Evolutionary conservation across 2,329 filamentous ascomycete genomes (phyloP), one percentile per base, ranked within the genome.

Genomic region (Pseudogymnoascus sp.): DNA sequence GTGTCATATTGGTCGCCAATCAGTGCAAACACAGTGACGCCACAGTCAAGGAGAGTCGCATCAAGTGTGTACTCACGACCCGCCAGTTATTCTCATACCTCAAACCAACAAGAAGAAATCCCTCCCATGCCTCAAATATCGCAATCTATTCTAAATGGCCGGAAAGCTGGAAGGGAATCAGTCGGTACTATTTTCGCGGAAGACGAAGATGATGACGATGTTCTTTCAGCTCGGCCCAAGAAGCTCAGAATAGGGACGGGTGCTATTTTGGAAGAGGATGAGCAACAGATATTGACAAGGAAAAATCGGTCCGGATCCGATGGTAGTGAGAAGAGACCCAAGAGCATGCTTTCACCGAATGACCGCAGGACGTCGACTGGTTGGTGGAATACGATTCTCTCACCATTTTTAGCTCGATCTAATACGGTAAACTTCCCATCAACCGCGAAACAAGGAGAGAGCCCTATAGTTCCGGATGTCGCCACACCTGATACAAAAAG

Each of bases 311-410:
- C 41, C 14, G 40, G 8, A 25, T 52, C 60, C 16, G 40, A 33
- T 14, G 35, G 35, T 7, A 33, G 38, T 33, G 38, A 41, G 18
- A 43, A 23, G 14, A 61, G 38, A 33, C 28, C 40, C 28, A 43
- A 14, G 40, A 60, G 33, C 18, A 60, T 38, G 33, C 58, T 60
- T 60, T 81, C 58, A 11, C 58, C 58, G 18, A 38, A 60, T 33
- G 58, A 41, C 33, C 33, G 78, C 43, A 81, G 83, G 9, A 81
- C 80, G 62, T 88, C 87, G 25, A 80, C 81, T 64, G 89, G 89
- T 18, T 92, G 89, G 88, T 92, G 89, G 89, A 89, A 90, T 69
- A 81, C 89, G 67, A 84, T 92, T 62, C 87, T 83, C 6, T 89
- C 88, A 1, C 89, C 89, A 0, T 91, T 91, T 69, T 61, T 74